Conservation (phyloP, 2,329 filamentous ascomycete genomes). For the Epichloe sp. region DNA sequence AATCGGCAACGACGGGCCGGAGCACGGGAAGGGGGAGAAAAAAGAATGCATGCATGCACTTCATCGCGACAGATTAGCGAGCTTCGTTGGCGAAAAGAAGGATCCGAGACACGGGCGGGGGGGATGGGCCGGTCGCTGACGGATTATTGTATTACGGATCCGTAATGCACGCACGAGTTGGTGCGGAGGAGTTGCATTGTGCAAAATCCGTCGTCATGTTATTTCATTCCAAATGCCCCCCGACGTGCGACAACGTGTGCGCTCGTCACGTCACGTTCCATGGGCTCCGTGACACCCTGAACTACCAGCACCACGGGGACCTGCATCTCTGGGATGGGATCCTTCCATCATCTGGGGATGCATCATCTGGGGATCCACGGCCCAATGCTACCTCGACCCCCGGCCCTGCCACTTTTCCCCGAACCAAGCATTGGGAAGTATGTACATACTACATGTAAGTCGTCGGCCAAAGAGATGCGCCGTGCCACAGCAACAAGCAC, state of each 20-base stretch:
- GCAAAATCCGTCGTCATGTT: background rate
- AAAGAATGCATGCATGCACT: background rate
- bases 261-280: background rate
- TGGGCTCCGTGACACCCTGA: background rate
- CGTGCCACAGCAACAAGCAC: background rate
- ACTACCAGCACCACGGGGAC: too few relatives aligned
- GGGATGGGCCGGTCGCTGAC: background rate
- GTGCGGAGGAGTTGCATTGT: too few relatives aligned
- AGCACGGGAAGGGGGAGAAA: background rate
- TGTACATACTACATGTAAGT: too few relatives aligned
- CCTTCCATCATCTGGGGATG: background rate
- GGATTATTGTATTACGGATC: background rate
- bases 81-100: background rate
- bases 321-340: too few relatives aligned
- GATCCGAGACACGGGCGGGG: background rate
- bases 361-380: constrained; percentile 1
- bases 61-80: background rate
- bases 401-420: background rate
- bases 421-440: too few relatives aligned
- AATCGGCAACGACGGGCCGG: background rate
- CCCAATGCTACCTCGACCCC: background rate
- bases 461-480: background rate
- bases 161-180: too few relatives aligned
- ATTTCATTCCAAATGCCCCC: background rate
- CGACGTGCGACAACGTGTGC: background rate